Base-by-base conservation (phyloP, 208 protist species). In the Entamoeba moshkovskii region DNA sequence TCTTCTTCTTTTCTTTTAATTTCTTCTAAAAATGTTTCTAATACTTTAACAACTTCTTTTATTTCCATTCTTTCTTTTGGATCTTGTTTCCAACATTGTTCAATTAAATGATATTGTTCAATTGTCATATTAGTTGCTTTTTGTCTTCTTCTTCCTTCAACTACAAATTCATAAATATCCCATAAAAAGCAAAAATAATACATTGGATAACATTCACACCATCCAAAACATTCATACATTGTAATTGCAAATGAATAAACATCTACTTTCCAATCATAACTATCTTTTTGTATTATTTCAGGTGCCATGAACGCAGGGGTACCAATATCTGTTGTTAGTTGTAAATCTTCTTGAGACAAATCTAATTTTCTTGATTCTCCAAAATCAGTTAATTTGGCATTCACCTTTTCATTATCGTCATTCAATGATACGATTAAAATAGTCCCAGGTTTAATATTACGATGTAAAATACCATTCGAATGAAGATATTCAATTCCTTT, bases 381-480 rank as follows among this genome's bases (percentile, higher is more conserved):
- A 85, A 85, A 85, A 85, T 85, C 59, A 38, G 59, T 85, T 38
- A 85, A 85, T 85, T 85, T 85, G 5, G 59, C 59, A 85, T 85
- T 85, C 13, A 85, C 15, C 11, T 33, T 85, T 33, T 85, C 59
- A 85, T 85, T 85, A 52, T 52, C 47, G 13, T 13, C 8, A 85
- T 59, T 59, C 18, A 59, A 59, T 59, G 59, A 85, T 42, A 85
- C 13, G 1, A 97, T 91, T 15, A 97, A 94, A 52, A 97, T 94
- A 95, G 99, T 99, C 94, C 99, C 98, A 22, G 73, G 98, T 96
- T 99, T 99, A 93, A 99, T 97, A 95, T 99, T 98, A 45, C 98
- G 96, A 95, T 99, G 98, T n/a, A 98, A 98, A 93, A 99, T 98
- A 48, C 97, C 98, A 92, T 98, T 98, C 66, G 96, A 95, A 95